Evolutionary conservation across 2,329 filamentous ascomycete species (phyloP).

Genomic region (Aschersonia sp.): DNA sequence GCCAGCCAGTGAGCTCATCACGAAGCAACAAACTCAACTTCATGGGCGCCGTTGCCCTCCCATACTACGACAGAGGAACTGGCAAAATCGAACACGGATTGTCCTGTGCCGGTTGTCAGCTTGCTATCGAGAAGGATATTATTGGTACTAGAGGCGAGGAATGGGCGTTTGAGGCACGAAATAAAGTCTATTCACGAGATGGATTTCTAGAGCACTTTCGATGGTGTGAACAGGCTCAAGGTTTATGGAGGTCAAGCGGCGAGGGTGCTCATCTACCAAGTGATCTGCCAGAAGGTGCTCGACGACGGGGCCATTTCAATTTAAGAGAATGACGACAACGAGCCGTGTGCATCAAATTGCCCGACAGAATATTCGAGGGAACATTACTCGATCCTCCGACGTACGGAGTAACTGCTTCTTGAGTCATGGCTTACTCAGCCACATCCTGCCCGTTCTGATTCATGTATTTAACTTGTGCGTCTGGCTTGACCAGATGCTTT

Average conservation of each 20-base stretch:
- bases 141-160: constrained; percentile 1
- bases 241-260: constrained; percentile 11
- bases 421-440: too few species aligned
- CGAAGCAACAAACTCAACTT: constrained; percentile 11
- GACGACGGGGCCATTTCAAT: constrained; percentile 1
- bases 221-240: constrained; percentile 18
- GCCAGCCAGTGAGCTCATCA: constrained; percentile 4
- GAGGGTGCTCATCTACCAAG: neutral
- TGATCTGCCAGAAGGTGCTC: constrained; percentile 1
- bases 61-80: constrained; percentile 12
- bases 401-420: too few species aligned
- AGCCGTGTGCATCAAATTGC: neutral
- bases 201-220: constrained; percentile 18
- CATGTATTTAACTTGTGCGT: too few species aligned
- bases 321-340: constrained; percentile 1
- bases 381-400: too few species aligned
- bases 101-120: constrained; percentile 17
- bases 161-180: constrained; percentile 8
- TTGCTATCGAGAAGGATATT: constrained; percentile 5
- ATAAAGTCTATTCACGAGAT: constrained; percentile 14
- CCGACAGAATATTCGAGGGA: too few species aligned
- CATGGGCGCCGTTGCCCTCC: constrained; percentile 7
- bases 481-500: too few species aligned
- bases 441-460: too few species aligned
- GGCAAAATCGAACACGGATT: constrained; percentile 13